These are phyloP conservation scores for Entophlyctis luteolus DNA, from an alignment of 192 early-diverging fungal genomes.

Conservation along the genomic window DNA sequence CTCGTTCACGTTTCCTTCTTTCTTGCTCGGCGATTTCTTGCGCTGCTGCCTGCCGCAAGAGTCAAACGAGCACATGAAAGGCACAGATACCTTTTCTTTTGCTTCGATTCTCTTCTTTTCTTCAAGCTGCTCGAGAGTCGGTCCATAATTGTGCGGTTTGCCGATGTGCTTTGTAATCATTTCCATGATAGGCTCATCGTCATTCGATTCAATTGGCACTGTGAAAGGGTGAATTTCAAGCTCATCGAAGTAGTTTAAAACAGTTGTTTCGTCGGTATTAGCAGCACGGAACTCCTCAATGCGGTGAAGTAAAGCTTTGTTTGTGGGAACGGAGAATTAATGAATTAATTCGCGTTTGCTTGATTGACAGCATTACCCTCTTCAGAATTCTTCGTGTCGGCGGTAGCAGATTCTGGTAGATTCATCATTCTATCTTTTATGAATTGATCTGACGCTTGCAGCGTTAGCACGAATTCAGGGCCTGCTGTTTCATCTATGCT, in stretches of 20 bases:
- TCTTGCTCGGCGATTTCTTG: conserved; percentile 47
- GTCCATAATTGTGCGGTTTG: conserved; percentile 59
- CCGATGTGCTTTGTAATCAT: conserved; percentile 45
- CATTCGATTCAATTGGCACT: conserved; percentile 36
- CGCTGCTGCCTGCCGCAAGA: conserved; percentile 35
- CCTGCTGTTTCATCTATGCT: conserved; percentile 39
- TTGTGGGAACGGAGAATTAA: not conserved
- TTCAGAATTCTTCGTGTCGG: conserved; percentile 52
- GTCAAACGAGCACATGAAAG: not conserved
- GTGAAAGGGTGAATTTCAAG: conserved; percentile 51
- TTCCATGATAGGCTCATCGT: conserved; percentile 35
- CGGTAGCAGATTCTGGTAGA: conserved; percentile 48
- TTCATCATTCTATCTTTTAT: conserved; percentile 58
- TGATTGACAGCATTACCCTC: conserved; percentile 55
- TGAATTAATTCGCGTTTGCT: conserved; percentile 5
- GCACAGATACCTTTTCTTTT: conserved; percentile 32
- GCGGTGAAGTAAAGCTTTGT: conserved; percentile 37
- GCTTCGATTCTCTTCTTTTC: conserved; percentile 45
- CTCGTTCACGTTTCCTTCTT: conserved; percentile 42
- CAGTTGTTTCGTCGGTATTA: conserved; percentile 57
- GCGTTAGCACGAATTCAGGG: conserved; percentile 50
- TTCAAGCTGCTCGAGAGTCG: conserved; percentile 51
- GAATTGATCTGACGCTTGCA: conserved; percentile 50
- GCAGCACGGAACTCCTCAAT: conserved; percentile 49
- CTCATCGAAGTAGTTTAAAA: conserved; percentile 63